Evolutionary conservation across 176 grass and related monocot species (phyloP), one percentile per base, ranked within the genome.

Genomic region (Urochloa ruziziensis): DNA sequence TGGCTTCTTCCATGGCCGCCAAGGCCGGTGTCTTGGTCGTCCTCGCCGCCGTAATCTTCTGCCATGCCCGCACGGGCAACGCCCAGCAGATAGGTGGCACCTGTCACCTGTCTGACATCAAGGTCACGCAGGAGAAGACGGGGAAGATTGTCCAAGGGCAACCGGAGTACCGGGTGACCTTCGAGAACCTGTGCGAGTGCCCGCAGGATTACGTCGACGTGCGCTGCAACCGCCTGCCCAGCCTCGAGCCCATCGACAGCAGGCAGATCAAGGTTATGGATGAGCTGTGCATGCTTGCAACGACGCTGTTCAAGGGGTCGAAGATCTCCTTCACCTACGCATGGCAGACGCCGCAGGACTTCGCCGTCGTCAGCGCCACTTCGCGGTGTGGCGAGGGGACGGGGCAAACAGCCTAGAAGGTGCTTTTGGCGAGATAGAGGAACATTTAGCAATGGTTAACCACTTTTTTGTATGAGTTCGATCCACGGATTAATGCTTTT

Each of bases 161-260:
- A 57, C 80, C 69, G 69, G 40, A 83, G 81, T 83, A 35, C 81
- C 12, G 9, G 81, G 81, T 83, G 56, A 83, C 68, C 19, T 21
- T 83, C 57, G 28, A 23, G 29, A 83, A 83, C 69, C 29, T 3
- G 57, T 83, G 81, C 70, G 6, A 24, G 9, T 74, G 70, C 81
- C 58, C 81, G 43, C 23, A 83, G 81, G 44, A 15, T 7, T 60
- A 83, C 70, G 60, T 83, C 2, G 11, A 21, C 21, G 21, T 83
- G 32, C 58, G 3, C 58, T 83, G 81, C 58, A 44, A 27, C 58
- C 56, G 58, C 70, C 40, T 83, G 43, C 43, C 70, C 58, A 73
- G 70, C 70, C 29, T 64, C 43, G 70, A 81, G 65, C 16, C 34
- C 1, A 11, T 81, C 4, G 65, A 83, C 58, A 17, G 6, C 3